These are phyloP conservation scores for Neurospora discreta DNA, from an alignment of 495 filamentous ascomycete species.

Conservation along the genomic window DNA sequence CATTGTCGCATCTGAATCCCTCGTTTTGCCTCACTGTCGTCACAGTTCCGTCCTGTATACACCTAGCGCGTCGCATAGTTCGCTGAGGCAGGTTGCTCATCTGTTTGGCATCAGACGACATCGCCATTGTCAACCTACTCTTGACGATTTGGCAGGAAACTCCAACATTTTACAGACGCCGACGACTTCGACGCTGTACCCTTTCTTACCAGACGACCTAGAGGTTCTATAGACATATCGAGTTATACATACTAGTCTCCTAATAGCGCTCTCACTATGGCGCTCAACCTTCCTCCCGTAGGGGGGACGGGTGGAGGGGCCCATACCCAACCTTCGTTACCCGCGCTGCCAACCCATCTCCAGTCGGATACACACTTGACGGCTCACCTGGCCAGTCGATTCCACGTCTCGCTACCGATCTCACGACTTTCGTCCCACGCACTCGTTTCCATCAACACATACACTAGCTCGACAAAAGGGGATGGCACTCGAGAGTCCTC, in stretches of 20 bases:
- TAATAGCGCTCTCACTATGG: slow-evolving; percentile 21
- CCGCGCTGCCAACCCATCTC: slow-evolving; percentile 76
- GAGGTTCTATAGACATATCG: neutral
- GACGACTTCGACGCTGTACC: neutral
- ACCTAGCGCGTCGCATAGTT: neutral
- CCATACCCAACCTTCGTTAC: slow-evolving; percentile 82
- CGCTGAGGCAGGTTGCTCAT: neutral
- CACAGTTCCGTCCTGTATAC: neutral
- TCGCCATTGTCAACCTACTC: neutral
- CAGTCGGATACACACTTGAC: slow-evolving; percentile 96
- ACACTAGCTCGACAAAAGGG: slow-evolving; percentile 76
- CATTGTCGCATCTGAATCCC: slow-evolving; percentile 18
- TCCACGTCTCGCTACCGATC: slow-evolving; percentile 80
- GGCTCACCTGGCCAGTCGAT: slow-evolving; percentile 89
- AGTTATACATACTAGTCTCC: slow-evolving; percentile 1
- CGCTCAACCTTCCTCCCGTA: slow-evolving; percentile 32
- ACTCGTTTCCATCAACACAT: slow-evolving; percentile 84
- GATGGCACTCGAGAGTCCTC: slow-evolving; percentile 81
- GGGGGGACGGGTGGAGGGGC: slow-evolving; percentile 44
- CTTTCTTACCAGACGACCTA: neutral
- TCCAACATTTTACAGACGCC: neutral
- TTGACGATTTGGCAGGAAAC: neutral
- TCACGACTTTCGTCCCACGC: slow-evolving; percentile 84
- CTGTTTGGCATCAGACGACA: neutral
- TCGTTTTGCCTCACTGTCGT: slow-evolving; percentile 16